phyloP scores from a whole-genome alignment of 345 rosid species.

The Populus nigra region DNA sequence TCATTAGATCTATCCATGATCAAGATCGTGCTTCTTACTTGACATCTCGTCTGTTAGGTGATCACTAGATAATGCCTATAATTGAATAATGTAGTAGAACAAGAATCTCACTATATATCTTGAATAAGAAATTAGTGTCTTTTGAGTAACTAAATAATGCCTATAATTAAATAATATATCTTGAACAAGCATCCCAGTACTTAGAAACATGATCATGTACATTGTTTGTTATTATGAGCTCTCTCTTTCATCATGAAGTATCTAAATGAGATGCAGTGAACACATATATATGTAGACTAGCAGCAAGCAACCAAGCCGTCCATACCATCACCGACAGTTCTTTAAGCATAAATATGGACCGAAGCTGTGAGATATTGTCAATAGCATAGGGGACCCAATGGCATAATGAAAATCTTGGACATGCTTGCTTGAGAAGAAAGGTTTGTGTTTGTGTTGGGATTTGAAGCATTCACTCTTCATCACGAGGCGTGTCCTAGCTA shows the following conservation, averaged over 20 bases:
- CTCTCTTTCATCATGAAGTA: background rate
- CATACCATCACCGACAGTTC: background rate
- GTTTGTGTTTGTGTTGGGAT: background rate
- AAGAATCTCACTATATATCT: no score
- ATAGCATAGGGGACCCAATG: background rate
- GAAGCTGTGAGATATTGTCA: background rate
- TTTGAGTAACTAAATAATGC: background rate
- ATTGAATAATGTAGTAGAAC: no score
- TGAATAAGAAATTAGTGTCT: no score
- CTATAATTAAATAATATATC: no score
- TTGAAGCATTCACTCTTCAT: background rate
- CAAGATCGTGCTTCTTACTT: background rate
- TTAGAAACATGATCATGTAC: background rate
- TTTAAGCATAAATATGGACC: background rate
- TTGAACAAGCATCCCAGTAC: background rate
- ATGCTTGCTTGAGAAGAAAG: background rate
- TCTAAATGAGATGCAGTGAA: background rate
- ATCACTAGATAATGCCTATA: no score
- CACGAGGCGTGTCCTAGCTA: background rate
- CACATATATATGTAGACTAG: background rate
- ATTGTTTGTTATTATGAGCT: background rate
- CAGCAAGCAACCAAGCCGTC: background rate
- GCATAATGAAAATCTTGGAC: background rate
- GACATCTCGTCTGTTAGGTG: background rate
- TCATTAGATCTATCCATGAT: background rate